Conservation (phyloP, 1,284 basidiomycete genomes). For the Ganoderma sinense region DNA sequence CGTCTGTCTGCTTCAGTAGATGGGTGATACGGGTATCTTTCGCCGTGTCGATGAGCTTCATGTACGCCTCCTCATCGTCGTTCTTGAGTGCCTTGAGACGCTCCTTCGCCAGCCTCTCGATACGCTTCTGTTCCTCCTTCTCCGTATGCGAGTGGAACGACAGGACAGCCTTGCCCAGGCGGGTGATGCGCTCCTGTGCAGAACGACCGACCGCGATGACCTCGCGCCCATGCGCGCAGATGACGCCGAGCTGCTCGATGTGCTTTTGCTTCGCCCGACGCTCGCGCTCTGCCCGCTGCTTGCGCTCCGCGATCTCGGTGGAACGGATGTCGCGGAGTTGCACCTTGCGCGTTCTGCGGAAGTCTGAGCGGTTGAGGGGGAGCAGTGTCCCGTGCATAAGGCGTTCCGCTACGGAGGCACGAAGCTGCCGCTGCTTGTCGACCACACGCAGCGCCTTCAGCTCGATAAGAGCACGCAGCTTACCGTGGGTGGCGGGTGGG, state of each 20-base stretch:
- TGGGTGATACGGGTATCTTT: conserved; percentile 99
- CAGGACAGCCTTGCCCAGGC: conserved; percentile 88
- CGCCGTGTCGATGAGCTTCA: conserved; percentile 98
- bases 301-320: conserved; percentile 91
- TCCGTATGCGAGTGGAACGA: conserved; percentile 91
- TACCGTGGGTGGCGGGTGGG: conserved; percentile 71
- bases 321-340: conserved; percentile 89
- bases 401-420: conserved; percentile 88
- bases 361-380: conserved; percentile 91
- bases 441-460: conserved; percentile 92
- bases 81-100: conserved; percentile 98
- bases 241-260: conserved; percentile 91
- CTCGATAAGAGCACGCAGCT: conserved; percentile 92
- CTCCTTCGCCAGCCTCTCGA: conserved; percentile 97
- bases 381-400: conserved; percentile 92
- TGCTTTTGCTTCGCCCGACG: conserved; percentile 96
- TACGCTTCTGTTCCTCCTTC: conserved; percentile 98
- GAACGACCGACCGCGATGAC: conserved; percentile 69
- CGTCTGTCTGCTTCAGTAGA: conserved; percentile 92
- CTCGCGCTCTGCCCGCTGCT: conserved; percentile 93
- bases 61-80: conserved; percentile 99
- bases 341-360: conserved; percentile 89
- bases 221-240: conserved; percentile 87
- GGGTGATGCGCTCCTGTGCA: conserved; percentile 81
- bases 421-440: conserved; percentile 88